Conservation (phyloP, 352 stramenopile genomes). For the Globisporangium alternatum region DNA sequence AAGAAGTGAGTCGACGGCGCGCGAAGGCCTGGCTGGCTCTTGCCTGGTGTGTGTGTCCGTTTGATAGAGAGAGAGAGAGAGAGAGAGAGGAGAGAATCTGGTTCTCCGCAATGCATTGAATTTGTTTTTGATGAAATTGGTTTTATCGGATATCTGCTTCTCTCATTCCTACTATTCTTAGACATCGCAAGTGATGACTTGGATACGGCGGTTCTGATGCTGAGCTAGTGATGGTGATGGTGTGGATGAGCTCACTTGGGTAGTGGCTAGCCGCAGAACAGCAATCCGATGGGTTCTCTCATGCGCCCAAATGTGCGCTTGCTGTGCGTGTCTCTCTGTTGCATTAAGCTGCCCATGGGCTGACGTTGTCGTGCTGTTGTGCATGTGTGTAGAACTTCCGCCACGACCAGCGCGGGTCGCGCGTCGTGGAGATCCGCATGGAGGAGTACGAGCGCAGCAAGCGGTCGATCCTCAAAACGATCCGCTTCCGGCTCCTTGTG, state of each 20-base stretch:
- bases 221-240: not conserved
- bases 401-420: conserved; percentile 48
- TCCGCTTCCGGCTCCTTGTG: conserved; percentile 59
- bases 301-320: conserved; percentile 59
- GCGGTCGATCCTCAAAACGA: conserved; percentile 67
- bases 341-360: not conserved
- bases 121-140: conserved; percentile 1
- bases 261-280: not conserved
- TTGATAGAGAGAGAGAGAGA: conserved; percentile 4
- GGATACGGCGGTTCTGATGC: conserved; percentile 2
- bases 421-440: conserved; percentile 69
- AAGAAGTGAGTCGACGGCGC: conserved; percentile 52
- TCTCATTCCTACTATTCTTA: not conserved
- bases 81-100: not conserved
- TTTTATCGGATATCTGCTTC: not conserved
- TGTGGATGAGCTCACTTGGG: not conserved
- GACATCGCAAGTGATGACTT: not conserved
- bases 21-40: too few species aligned
- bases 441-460: conserved; percentile 77
- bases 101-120: not conserved
- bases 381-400: conserved; percentile 51
- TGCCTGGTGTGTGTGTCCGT: not conserved
- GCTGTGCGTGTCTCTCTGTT: not conserved
- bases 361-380: not conserved
- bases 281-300: conserved; percentile 35